phyloP scores from a whole-genome alignment of 352 stramenopile genomes.

The Phytophthora europaea region DNA sequence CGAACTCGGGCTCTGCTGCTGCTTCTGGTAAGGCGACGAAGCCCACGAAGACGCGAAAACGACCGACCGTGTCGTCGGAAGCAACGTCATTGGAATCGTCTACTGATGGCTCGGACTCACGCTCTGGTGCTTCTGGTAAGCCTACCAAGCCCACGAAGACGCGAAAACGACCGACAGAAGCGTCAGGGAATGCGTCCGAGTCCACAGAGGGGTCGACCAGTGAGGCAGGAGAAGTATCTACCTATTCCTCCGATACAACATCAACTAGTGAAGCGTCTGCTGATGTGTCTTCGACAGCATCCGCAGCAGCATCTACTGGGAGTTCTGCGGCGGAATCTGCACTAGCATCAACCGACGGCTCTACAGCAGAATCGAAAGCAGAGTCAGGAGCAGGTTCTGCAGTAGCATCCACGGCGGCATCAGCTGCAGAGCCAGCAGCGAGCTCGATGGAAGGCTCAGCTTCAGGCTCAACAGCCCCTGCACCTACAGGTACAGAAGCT shows the following conservation, averaged over 20 bases:
- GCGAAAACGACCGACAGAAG: not conserved
- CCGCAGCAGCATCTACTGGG: not conserved
- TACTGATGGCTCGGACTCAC: not conserved
- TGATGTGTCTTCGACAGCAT: not conserved
- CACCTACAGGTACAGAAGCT: slow-evolving; percentile 16
- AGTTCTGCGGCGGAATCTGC: not conserved
- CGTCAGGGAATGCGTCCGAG: not conserved
- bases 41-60: too few species aligned
- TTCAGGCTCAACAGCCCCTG: not conserved
- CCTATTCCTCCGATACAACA: not conserved
- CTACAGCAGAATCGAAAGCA: not conserved
- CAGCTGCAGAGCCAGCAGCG: not conserved
- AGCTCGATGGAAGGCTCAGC: not conserved
- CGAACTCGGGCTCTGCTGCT: too few species aligned
- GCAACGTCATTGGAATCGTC: not conserved
- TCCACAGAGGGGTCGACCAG: not conserved
- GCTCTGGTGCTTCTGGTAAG: not conserved
- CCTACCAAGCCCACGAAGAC: not conserved
- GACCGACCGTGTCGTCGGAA: not conserved
- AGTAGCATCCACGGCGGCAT: not conserved
- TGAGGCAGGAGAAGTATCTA: not conserved
- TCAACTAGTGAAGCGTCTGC: not conserved
- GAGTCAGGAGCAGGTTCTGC: not conserved
- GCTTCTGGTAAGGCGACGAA: too few species aligned
- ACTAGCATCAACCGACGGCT: not conserved